Evolutionary conservation across 2,329 filamentous ascomycete genomes (phyloP).

Genomic region (Trichoderma aggressivum): DNA sequence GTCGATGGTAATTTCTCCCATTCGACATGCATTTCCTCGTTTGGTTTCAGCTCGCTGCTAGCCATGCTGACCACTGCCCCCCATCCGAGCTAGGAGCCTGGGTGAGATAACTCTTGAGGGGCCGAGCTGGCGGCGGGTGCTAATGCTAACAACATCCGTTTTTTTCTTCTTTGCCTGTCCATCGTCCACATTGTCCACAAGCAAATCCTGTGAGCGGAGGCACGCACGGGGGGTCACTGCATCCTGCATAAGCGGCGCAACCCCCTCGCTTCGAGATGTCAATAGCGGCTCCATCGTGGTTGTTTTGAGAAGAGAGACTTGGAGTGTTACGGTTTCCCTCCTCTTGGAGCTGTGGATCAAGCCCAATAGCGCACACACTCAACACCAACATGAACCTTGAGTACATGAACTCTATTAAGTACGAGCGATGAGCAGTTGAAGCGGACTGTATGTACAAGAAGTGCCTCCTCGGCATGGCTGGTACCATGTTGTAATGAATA

Average conservation of each 20-base stretch:
- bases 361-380: slow-evolving; percentile 4
- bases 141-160: neutral
- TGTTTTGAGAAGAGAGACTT: neutral
- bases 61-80: slow-evolving; percentile 8
- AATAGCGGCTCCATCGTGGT: slow-evolving; percentile 1
- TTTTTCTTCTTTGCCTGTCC: neutral
- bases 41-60: slow-evolving; percentile 17
- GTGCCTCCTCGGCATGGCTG: neutral
- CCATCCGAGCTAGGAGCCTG: neutral
- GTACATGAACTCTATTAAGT: neutral
- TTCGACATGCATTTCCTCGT: neutral
- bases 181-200: neutral
- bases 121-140: slow-evolving; percentile 1
- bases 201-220: slow-evolving; percentile 13
- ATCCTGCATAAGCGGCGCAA: slow-evolving; percentile 33
- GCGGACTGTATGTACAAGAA: neutral
- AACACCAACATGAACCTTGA: neutral
- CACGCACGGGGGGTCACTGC: slow-evolving; percentile 21
- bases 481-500: neutral
- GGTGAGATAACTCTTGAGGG: slow-evolving; percentile 8
- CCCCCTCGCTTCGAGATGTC: slow-evolving; percentile 15
- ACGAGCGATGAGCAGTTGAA: neutral
- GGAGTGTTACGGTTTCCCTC: neutral
- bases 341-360: neutral
- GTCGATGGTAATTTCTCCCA: slow-evolving; percentile 9